A percentile compares a stretch with the other conserved stretches of the same genome.
These are phyloP conservation scores for Aurifilum marmelostoma DNA, from an alignment of 2,329 filamentous ascomycete species.

Conservation along the genomic window DNA sequence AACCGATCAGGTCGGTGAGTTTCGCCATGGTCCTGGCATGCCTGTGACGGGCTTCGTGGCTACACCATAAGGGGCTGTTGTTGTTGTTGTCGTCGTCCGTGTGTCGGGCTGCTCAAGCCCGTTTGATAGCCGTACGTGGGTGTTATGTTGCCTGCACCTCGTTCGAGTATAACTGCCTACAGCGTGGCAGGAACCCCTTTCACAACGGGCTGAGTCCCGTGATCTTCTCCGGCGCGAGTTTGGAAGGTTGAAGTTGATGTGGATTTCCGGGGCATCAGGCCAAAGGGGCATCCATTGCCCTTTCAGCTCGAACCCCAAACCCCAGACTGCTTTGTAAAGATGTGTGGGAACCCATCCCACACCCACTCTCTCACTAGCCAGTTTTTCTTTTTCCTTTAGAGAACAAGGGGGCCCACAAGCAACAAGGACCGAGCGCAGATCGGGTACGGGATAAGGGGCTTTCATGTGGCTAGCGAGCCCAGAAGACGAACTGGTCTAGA, in stretches of 20 bases:
- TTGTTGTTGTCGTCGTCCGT: too few relatives aligned
- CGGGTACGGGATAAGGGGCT: neutral
- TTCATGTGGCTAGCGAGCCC: neutral
- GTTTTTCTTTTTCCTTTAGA: neutral
- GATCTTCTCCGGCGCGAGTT: neutral
- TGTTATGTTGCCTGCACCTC: neutral
- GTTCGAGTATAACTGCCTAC: neutral
- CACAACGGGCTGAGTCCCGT: neutral
- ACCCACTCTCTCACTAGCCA: neutral
- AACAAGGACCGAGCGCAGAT: neutral
- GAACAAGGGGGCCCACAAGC: neutral
- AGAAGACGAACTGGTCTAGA: neutral
- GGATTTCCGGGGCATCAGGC: neutral
- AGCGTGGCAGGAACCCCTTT: neutral
- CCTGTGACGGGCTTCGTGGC: neutral
- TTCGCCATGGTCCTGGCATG: constrained; percentile 18
- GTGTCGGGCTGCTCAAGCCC: neutral
- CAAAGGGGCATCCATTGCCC: neutral
- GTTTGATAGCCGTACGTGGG: neutral
- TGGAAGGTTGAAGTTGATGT: neutral
- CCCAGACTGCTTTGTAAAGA: neutral
- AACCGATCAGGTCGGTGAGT: constrained; percentile 24
- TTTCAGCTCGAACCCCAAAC: neutral
- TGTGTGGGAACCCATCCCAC: neutral
- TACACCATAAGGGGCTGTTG: constrained; percentile 1